Evolutionary conservation across 768 basidiomycete genomes (phyloP), one percentile per base, ranked within the genome.

Genomic region (Rhodotorula sphaerocarpa): DNA sequence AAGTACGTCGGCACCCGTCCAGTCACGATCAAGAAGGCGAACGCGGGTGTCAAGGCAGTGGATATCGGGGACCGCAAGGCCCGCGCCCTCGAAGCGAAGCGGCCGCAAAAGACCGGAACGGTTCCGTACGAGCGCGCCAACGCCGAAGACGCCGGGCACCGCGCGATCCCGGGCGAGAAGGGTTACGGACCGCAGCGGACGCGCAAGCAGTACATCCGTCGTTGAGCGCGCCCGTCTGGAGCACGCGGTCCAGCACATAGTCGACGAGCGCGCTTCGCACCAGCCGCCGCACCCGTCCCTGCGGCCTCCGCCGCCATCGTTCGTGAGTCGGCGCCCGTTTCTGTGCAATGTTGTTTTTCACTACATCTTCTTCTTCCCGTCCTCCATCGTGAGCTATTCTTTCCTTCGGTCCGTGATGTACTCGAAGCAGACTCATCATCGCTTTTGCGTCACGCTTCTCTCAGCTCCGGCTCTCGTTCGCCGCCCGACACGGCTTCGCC

Each of bases 1-100:
- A 97, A 97, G 79, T 99, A 99, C 76, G 92, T 99, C 54, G 95
- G 95, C 14, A 69, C 63, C 46, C 82, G 95, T 55, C 95, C 95
- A n/a, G 84, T 99, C 70, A 88, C 88, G 73, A 81, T 99, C 65
- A 91, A 88, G 78, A 97, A 95, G 75, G 92, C 95, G 41, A 82
- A 82, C 69, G 83, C 84, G 50, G 82, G 86, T 54, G 87, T 96
- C 60, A 82, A 87, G 56, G 86, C 90, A 11, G 92, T 97, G 41
- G 86, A 89, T 73, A 95, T 99, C 66, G 91, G 93, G 1, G 86
- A 88, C 73, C 82, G 86, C 61, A 97, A 95, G 76, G 93, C 92
- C 18, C 86, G 84, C 74, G 82, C 87, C 74, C 79, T 97, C 47
- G 92, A 93, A 69, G 73, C 89, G 76, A 91, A 92, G 83, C 89